phyloP scores from a whole-genome alignment of 441 rosid species.

The Euphorbia schlechtendalii region DNA sequence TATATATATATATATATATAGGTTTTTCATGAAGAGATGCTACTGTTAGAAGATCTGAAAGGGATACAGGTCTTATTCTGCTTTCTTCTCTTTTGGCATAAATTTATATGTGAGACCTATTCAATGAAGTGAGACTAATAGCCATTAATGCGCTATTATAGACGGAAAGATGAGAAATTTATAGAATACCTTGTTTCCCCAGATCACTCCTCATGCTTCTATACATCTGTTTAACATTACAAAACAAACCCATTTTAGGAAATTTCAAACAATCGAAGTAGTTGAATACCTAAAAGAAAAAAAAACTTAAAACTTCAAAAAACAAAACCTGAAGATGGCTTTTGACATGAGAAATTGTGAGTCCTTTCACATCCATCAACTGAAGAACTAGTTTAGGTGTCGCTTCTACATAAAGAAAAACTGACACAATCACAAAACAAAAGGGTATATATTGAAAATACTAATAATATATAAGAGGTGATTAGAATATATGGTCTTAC shows the following conservation, averaged over 20 bases:
- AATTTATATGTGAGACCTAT: conserved; percentile 17
- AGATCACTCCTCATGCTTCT: conserved; percentile 64
- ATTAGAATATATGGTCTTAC: conserved; percentile 28
- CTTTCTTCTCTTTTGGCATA: conserved; percentile 30
- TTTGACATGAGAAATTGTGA: conserved; percentile 94
- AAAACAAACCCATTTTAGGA: not conserved
- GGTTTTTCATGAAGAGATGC: conserved; percentile 30
- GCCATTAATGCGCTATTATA: conserved; percentile 19
- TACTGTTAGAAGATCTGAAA: conserved; percentile 33
- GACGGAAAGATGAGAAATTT: not conserved
- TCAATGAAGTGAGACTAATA: conserved; percentile 34
- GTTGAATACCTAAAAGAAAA: not conserved
- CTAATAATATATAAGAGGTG: too few relatives aligned
- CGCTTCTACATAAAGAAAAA: conserved; percentile 45
- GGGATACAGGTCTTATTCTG: conserved; percentile 18
- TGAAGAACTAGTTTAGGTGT: conserved; percentile 96
- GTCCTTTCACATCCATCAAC: conserved; percentile 93
- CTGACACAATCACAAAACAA: not conserved
- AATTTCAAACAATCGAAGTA: not conserved
- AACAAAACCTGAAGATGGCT: conserved; percentile 85
- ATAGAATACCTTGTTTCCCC: conserved; percentile 37
- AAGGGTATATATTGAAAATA: too few relatives aligned
- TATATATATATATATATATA: too few relatives aligned
- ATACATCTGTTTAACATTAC: conserved; percentile 46
- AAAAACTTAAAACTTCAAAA: too few relatives aligned